Evolutionary conservation across 1,139 yeast genomes (phyloP).

Genomic region (Lodderomyces elongisporus): DNA sequence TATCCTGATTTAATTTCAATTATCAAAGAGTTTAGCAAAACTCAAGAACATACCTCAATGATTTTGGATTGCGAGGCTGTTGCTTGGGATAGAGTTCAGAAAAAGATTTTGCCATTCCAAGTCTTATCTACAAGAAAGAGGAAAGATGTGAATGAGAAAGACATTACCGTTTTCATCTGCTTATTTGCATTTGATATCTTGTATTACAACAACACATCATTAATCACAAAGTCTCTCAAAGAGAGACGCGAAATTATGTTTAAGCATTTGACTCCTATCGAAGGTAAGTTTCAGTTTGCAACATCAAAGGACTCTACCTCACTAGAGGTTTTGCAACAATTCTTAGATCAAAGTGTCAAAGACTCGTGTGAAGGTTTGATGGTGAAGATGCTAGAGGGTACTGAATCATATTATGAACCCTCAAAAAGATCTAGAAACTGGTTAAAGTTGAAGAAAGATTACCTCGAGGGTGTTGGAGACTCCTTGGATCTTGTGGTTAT

Average conservation of each 20-base stretch:
- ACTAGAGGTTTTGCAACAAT: conserved; percentile 75
- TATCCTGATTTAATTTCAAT: conserved; percentile 85
- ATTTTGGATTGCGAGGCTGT: conserved; percentile 96
- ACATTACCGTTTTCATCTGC: conserved; percentile 86
- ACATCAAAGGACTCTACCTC: conserved; percentile 70
- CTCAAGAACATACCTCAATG: conserved; percentile 41
- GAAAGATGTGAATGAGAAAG: conserved; percentile 83
- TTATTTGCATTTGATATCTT: conserved; percentile 86
- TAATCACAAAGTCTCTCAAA: conserved; percentile 61
- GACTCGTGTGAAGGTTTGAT: conserved; percentile 94
- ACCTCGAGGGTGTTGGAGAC: conserved; percentile 91
- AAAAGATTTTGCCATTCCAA: conserved; percentile 88
- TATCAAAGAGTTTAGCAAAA: conserved; percentile 53
- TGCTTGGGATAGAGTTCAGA: conserved; percentile 83
- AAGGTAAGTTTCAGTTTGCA: conserved; percentile 82
- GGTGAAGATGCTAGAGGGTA: conserved; percentile 85
- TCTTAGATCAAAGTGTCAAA: conserved; percentile 82
- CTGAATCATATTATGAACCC: conserved; percentile 85
- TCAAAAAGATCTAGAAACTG: conserved; percentile 92
- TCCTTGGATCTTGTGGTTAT: conserved; percentile 88
- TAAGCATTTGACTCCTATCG: conserved; percentile 53
- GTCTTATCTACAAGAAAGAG: conserved; percentile 88
- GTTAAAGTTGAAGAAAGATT: conserved; percentile 93
- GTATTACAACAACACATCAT: conserved; percentile 64
- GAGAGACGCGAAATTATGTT: conserved; percentile 65